Conservation (phyloP, 108 stramenopile genomes). For the Nitzschia sp. region DNA sequence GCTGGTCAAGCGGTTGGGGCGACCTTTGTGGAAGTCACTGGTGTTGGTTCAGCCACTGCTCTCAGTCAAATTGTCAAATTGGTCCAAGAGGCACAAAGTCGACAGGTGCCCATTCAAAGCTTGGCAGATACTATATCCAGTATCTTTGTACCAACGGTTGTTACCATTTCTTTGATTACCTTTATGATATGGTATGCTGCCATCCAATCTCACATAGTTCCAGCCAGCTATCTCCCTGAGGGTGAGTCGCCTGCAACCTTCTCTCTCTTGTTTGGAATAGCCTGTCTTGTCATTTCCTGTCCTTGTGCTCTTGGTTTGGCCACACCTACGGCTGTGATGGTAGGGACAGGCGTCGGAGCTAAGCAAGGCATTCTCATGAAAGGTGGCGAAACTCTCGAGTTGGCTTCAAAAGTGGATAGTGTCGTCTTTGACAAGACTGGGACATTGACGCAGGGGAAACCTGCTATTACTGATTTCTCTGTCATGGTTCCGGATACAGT, state of each 20-base stretch:
- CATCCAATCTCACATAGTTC: constrained; percentile 28
- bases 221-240: constrained; percentile 22
- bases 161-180: constrained; percentile 66
- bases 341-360: constrained; percentile 93
- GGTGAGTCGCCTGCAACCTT: constrained; percentile 43
- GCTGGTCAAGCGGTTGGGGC: constrained; percentile 30
- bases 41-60: constrained; percentile 69
- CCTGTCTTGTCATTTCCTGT: constrained; percentile 95
- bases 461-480: constrained; percentile 66
- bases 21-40: constrained; percentile 71
- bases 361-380: constrained; percentile 94
- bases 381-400: constrained; percentile 93
- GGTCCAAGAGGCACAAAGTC: constrained; percentile 94
- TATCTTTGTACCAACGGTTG: constrained; percentile 87
- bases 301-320: constrained; percentile 97
- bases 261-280: constrained; percentile 62
- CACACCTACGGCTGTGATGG: constrained; percentile 91
- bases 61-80: constrained; percentile 83
- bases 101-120: constrained; percentile 91
- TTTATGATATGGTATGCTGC: constrained; percentile 68
- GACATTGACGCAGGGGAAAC: constrained; percentile 90
- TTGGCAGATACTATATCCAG: constrained; percentile 88
- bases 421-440: constrained; percentile 99
- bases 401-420: constrained; percentile 74
- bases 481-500: constrained; percentile 18